Percentiles rank a stretch among this genome's conserved stretches.
These are phyloP conservation scores for Cnidoscolus chayamansa DNA, from an alignment of 441 rosid species.

Conservation along the genomic window DNA sequence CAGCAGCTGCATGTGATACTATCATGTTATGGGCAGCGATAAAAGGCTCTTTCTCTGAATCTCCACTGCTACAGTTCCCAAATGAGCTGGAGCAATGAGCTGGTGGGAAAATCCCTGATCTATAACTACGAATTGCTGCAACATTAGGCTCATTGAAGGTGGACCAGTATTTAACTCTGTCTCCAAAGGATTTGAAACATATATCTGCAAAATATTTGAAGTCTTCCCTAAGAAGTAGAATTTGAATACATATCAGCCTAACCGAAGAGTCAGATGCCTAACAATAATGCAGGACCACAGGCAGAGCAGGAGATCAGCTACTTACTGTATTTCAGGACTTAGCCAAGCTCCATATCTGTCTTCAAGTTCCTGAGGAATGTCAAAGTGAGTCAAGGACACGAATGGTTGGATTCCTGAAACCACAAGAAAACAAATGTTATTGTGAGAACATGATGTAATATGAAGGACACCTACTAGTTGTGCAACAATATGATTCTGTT, in stretches of 20 bases:
- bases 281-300: not conserved
- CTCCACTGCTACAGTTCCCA: slow-evolving; percentile 57
- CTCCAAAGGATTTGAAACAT: slow-evolving; percentile 62
- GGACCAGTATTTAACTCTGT: slow-evolving; percentile 52
- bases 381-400: slow-evolving; percentile 60
- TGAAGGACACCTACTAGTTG: not conserved
- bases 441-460: not conserved
- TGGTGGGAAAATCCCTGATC: slow-evolving; percentile 49
- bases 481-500: not conserved
- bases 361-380: slow-evolving; percentile 68
- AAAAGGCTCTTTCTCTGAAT: slow-evolving; percentile 67
- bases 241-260: not conserved
- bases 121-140: slow-evolving; percentile 38
- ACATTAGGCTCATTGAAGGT: slow-evolving; percentile 74
- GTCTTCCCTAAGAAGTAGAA: slow-evolving; percentile 47
- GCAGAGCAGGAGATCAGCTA: not conserved
- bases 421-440: not conserved
- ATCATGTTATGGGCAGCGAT: slow-evolving; percentile 66
- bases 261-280: not conserved
- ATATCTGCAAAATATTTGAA: slow-evolving; percentile 52
- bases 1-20: slow-evolving; percentile 65
- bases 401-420: slow-evolving; percentile 65
- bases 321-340: slow-evolving; percentile 50
- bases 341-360: slow-evolving; percentile 64
- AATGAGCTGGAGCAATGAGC: slow-evolving; percentile 52